Conservation (phyloP, 1,139 yeast species). For the Kodamaea sp. region DNA sequence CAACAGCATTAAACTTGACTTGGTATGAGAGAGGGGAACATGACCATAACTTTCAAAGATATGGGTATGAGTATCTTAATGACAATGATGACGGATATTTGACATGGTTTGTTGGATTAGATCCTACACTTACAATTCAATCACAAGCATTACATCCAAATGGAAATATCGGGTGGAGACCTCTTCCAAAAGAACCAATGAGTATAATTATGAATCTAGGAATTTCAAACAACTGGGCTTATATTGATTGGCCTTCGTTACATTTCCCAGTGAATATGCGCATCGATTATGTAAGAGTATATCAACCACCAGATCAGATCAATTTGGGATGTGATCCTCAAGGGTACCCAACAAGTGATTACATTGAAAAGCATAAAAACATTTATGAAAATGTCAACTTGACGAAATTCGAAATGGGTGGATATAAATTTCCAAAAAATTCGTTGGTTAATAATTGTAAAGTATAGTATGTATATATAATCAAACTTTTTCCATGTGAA, state of each 20-base stretch:
- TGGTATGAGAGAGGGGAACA: conserved; percentile 26
- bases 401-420: conserved; percentile 24
- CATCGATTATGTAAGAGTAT: conserved; percentile 26
- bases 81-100: conserved; percentile 23
- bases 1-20: conserved; percentile 21
- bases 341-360: conserved; percentile 24
- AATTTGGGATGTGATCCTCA: conserved; percentile 26
- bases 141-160: conserved; percentile 25
- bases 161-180: conserved; percentile 26
- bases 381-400: conserved; percentile 23
- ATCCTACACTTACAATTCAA: conserved; percentile 22
- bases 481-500: conserved; percentile 14
- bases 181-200: conserved; percentile 28
- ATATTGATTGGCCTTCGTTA: conserved; percentile 28
- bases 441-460: conserved; percentile 3
- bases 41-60: conserved; percentile 20
- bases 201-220: conserved; percentile 28
- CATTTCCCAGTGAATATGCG: conserved; percentile 25
- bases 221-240: conserved; percentile 29
- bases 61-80: conserved; percentile 25
- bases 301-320: conserved; percentile 22
- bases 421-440: conserved; percentile 23
- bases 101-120: conserved; percentile 27
- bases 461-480: neutral
- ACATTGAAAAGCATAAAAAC: conserved; percentile 20